Base-by-base conservation (phyloP, 176 grass and related monocot species). In the Metroxylon sagu region DNA sequence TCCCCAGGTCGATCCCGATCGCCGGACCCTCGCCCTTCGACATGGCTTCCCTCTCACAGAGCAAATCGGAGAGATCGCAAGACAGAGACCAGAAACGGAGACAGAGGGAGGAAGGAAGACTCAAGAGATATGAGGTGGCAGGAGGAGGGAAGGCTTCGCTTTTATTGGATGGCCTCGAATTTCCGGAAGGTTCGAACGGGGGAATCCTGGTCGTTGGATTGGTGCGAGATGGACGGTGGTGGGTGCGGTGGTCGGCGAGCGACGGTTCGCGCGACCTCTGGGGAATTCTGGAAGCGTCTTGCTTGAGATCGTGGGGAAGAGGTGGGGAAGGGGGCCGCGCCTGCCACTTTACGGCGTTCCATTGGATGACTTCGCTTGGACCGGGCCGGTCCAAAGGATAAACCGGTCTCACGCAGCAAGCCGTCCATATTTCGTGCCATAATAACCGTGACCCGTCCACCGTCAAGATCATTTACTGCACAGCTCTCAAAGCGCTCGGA, bases 1-100 rank as follows among this genome's bases (percentile, higher is more conserved):
- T 89, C 54, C 90, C 90, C 25, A 95, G 82, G 53, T 95, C 90
- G 76, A 95, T 95, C 65, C 90, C 90, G 53, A 95, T 95, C 4
- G 90, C 90, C 63, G 86, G 90, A 19, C 85, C 89, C 39, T 95
- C 89, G 10, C 81, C 53, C 49, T 74, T 81, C 60, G 81, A 78
- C 89, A 89, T 95, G 54, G 27, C 28, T 67, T 43, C 35, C 12
- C 35, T 35, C 4, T 3, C 35, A 10, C 35, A 43, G 18, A 16
- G 62, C 28, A 56, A 70, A 49, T 30, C 15, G 26, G 29, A 29
- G 1, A 43, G 29, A 48, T 26, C 19, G 30, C 27, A 55, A 50
- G 35, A 53, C 53, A 6, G 60, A 61, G 18, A 10, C 5, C 3
- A 52, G 8, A 18, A 15, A 18, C 62, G 52, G 43, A 29, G 10